Percentiles rank a stretch among this genome's conserved stretches.
Conservation (phyloP, 2,329 filamentous ascomycete genomes). For the Zymoseptoria ardabiliae region DNA sequence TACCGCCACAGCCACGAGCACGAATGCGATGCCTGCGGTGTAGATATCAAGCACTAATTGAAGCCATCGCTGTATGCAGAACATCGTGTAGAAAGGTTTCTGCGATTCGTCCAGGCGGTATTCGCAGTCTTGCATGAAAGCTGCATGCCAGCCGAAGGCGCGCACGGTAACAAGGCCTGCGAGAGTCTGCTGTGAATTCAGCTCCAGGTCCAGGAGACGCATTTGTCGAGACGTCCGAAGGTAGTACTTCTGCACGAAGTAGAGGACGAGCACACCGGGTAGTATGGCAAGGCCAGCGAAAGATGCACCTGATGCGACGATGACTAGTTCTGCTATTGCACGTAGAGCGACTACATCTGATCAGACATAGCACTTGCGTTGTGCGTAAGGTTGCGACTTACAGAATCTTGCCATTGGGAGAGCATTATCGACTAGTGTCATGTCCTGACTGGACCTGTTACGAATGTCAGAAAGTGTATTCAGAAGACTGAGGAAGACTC, state of each 20-base stretch:
- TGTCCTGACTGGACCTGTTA: conserved; percentile 38
- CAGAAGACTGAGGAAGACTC: neutral
- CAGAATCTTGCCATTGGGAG: conserved; percentile 17
- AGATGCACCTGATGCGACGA: neutral
- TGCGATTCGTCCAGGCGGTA: conserved; percentile 36
- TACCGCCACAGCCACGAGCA: conserved; percentile 1
- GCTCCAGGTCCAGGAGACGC: conserved; percentile 48
- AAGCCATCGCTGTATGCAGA: conserved; percentile 40
- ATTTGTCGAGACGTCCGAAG: conserved; percentile 43
- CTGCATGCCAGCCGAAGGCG: conserved; percentile 42
- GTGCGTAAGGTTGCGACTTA: neutral
- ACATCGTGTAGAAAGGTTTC: conserved; percentile 39
- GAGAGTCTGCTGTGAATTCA: conserved; percentile 44
- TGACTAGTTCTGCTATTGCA: neutral
- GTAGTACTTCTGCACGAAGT: conserved; percentile 40
- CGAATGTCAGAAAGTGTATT: neutral
- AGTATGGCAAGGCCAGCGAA: conserved; percentile 27
- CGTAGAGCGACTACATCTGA: neutral
- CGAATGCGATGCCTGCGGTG: neutral
- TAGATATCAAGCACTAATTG: conserved; percentile 34
- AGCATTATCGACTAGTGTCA: conserved; percentile 41
- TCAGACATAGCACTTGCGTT: neutral
- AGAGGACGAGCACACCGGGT: conserved; percentile 25
- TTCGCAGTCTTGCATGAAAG: conserved; percentile 33
- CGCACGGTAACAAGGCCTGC: conserved; percentile 45